These are phyloP conservation scores for Leucogyrophana mollusca DNA, from an alignment of 768 basidiomycete species.

Conservation along the genomic window DNA sequence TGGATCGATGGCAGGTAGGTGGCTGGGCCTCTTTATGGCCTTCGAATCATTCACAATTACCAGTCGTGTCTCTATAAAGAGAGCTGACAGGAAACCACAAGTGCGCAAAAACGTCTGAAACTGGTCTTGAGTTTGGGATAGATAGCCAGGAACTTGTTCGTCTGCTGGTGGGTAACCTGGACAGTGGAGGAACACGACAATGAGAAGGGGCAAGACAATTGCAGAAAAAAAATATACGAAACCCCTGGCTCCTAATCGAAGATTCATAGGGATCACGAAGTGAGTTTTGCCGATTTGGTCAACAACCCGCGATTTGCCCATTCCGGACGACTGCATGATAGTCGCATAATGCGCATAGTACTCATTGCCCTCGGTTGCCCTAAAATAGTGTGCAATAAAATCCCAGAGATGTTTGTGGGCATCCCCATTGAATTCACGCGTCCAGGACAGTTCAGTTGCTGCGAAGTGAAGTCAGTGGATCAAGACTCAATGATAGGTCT, in stretches of 20 bases:
- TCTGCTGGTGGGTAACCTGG: slow-evolving; percentile 1
- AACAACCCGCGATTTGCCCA: slow-evolving; percentile 6
- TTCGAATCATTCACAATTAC: background rate
- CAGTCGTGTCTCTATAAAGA: background rate
- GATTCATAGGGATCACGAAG: slow-evolving; percentile 6
- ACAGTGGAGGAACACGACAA: background rate
- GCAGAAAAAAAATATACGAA: too few relatives aligned
- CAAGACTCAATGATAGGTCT: too few relatives aligned
- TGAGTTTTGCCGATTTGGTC: slow-evolving; percentile 4
- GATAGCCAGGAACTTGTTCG: background rate
- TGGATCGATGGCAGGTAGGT: too few relatives aligned
- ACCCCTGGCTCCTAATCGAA: background rate
- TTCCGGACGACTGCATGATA: slow-evolving; percentile 4
- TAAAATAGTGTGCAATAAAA: background rate
- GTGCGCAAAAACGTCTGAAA: background rate
- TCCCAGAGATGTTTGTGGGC: background rate
- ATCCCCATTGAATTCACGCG: background rate
- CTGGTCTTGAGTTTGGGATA: background rate
- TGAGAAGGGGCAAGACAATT: background rate
- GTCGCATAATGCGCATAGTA: background rate
- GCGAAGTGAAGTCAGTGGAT: background rate
- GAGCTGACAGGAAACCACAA: background rate
- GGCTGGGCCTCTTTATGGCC: too few relatives aligned
- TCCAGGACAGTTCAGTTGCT: background rate
- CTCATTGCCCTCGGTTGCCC: background rate